A percentile compares a stretch with the other conserved stretches of the same genome.
Evolutionary conservation across 2,329 filamentous ascomycete genomes (phyloP).

Genomic region (Colletotrichum graminicola): DNA sequence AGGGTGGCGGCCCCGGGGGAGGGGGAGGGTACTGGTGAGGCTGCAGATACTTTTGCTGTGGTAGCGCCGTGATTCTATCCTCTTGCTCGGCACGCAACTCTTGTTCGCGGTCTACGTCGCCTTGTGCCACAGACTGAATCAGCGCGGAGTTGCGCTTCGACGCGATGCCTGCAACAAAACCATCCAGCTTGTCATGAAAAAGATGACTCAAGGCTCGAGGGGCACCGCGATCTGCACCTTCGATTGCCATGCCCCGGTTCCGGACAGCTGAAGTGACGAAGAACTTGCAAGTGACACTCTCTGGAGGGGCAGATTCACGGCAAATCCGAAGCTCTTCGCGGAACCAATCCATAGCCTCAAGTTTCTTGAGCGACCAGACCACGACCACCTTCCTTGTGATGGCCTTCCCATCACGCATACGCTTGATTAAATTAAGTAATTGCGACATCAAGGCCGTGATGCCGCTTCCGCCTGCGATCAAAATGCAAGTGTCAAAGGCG

Average conservation of each 20-base stretch:
- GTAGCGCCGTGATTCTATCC: conserved; percentile 85
- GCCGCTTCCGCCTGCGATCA: conserved; percentile 93
- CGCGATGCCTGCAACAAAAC: conserved; percentile 87
- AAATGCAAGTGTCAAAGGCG: conserved; percentile 91
- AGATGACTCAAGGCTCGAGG: conserved; percentile 77
- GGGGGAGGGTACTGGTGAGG: conserved; percentile 57
- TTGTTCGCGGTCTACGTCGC: conserved; percentile 82
- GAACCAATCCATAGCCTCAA: conserved; percentile 98
- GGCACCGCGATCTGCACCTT: conserved; percentile 57
- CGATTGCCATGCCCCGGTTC: conserved; percentile 48
- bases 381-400: conserved; percentile 92
- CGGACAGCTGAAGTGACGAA: conserved; percentile 87
- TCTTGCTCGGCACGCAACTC: conserved; percentile 86
- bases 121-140: conserved; percentile 84
- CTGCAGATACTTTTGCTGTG: conserved; percentile 74
- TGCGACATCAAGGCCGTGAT: conserved; percentile 95
- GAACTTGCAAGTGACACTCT: conserved; percentile 93
- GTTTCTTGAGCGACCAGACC: conserved; percentile 91
- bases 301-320: conserved; percentile 87
- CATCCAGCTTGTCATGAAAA: conserved; percentile 89
- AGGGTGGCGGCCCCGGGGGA: conserved; percentile 48
- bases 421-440: conserved; percentile 92
- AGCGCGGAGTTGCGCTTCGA: conserved; percentile 87
- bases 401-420: conserved; percentile 94
- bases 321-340: conserved; percentile 94